Evolutionary conservation across 108 stramenopile genomes (phyloP).

Genomic region (Fragilariopsis cylindrus): DNA sequence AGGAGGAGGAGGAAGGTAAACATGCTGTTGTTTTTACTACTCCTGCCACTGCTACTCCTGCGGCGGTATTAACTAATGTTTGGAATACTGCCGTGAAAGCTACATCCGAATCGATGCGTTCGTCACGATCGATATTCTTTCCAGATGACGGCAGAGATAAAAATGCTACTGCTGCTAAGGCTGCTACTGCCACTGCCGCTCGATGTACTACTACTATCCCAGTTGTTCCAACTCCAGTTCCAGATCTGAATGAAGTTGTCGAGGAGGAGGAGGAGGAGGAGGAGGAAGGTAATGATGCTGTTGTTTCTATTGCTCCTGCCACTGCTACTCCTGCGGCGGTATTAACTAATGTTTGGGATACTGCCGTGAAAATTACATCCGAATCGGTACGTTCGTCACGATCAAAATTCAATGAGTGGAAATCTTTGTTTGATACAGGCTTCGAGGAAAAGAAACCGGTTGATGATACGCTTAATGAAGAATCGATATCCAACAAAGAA

Average conservation of each 20-base stretch:
- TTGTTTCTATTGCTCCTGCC: too few species aligned
- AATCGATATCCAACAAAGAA: too few species aligned
- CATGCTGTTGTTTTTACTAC: too few species aligned
- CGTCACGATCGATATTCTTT: constrained; percentile 7
- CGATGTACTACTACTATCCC: too few species aligned
- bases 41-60: background rate
- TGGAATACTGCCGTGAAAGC: background rate
- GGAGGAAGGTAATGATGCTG: too few species aligned
- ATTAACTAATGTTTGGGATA: background rate
- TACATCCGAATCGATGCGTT: constrained; percentile 8
- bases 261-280: too few species aligned
- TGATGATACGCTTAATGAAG: too few species aligned
- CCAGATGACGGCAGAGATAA: background rate
- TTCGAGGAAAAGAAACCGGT: too few species aligned
- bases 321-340: background rate
- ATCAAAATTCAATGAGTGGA: background rate
- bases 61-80: background rate
- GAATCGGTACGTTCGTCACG: constrained; percentile 7
- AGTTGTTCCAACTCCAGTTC: too few species aligned
- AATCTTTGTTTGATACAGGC: too few species aligned
- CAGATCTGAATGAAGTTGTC: too few species aligned
- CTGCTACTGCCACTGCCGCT: background rate
- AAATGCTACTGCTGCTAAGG: background rate
- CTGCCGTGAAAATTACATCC: background rate
- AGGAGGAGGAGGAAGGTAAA: too few species aligned